Conservation (phyloP, 192 early-diverging fungal species). For the Rhizophlyctis rosea region DNA sequence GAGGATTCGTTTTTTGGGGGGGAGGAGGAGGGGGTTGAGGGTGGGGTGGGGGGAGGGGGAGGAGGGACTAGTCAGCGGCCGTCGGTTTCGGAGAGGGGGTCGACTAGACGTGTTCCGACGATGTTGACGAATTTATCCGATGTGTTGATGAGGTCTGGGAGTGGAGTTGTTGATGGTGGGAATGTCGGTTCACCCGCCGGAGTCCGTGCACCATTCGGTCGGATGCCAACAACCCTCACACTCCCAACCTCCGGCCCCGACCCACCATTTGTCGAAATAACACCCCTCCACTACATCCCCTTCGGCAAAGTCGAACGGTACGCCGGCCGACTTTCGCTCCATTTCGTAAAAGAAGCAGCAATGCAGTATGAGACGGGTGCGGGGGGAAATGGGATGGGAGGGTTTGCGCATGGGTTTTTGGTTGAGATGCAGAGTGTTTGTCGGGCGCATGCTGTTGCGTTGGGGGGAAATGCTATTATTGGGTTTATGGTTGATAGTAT, state of each 20-base stretch:
- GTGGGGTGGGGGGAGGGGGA: too few species aligned
- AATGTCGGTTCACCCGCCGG: too few species aligned
- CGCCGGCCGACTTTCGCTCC: conserved; percentile 70
- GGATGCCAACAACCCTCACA: neutral
- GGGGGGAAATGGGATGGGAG: conserved; percentile 62
- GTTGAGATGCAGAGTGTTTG: conserved; percentile 64
- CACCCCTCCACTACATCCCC: conserved; percentile 66
- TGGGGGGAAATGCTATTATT: conserved; percentile 74
- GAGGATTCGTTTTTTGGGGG: conserved; percentile 7
- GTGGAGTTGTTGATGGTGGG: too few species aligned
- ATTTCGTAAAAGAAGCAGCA: conserved; percentile 75
- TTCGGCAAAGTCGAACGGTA: conserved; percentile 44
- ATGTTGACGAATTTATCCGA: neutral
- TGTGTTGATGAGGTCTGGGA: neutral
- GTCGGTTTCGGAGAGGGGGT: neutral
- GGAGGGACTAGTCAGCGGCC: too few species aligned
- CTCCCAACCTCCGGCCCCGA: conserved; percentile 26
- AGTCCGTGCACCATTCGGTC: neutral
- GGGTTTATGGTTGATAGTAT: conserved; percentile 63
- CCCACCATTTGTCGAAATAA: conserved; percentile 56
- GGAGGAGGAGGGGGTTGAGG: conserved; percentile 14
- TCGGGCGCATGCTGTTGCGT: conserved; percentile 61
- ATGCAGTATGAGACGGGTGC: conserved; percentile 39
- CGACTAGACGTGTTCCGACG: neutral
- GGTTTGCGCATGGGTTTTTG: conserved; percentile 67